Conservation (phyloP, 331 rosid genomes). For the Pyrus hybrid region DNA sequence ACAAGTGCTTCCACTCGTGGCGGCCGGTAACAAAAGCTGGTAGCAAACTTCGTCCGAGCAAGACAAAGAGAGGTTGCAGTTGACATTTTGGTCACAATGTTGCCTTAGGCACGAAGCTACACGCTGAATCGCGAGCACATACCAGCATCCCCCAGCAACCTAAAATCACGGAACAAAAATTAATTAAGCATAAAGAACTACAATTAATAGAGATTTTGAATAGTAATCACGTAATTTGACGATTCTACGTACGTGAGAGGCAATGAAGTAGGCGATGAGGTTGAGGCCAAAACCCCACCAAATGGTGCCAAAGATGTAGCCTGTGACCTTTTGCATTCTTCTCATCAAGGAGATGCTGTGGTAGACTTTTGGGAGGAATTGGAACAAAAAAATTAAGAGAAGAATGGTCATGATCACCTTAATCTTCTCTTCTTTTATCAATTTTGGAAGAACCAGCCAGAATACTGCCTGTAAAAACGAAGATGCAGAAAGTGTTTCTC, state of each 20-base stretch:
- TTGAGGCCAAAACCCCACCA: constrained; percentile 99
- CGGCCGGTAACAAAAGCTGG: constrained; percentile 29
- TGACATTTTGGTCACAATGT: constrained; percentile 50
- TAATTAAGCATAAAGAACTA: background rate
- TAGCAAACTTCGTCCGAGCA: constrained; percentile 84
- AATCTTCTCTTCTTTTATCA: constrained; percentile 76
- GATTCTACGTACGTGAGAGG: constrained; percentile 68
- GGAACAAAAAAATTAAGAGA: constrained; percentile 73
- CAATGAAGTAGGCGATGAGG: constrained; percentile 93
- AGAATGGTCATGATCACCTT: constrained; percentile 79
- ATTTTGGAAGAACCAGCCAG: constrained; percentile 79
- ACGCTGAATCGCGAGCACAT: constrained; percentile 90
- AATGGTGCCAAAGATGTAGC: constrained; percentile 93
- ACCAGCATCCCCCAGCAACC: constrained; percentile 99
- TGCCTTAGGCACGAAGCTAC: constrained; percentile 75
- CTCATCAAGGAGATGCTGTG: constrained; percentile 86
- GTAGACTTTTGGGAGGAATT: constrained; percentile 91
- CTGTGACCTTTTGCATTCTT: constrained; percentile 95
- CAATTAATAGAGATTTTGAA: background rate
- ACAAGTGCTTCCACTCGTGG: constrained; percentile 32
- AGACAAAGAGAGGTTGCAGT: constrained; percentile 67
- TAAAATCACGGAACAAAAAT: background rate
- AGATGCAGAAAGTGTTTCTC: background rate
- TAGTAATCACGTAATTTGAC: background rate
- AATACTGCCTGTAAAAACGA: constrained; percentile 62